Percentiles rank a stretch among this genome's conserved stretches.
Conservation (phyloP, 192 early-diverging fungal genomes). For the Helicostylum pulchrum region DNA sequence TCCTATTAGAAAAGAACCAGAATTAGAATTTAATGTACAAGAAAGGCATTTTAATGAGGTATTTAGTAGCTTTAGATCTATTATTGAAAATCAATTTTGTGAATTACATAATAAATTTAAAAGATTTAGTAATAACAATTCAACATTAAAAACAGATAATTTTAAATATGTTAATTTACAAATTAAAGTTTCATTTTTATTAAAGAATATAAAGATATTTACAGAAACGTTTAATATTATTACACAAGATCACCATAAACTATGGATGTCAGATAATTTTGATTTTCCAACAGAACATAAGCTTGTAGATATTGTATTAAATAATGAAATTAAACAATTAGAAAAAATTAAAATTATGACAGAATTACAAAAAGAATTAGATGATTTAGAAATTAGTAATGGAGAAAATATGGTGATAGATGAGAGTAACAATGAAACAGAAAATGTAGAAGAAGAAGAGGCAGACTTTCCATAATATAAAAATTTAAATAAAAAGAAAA, state of each 20-base stretch:
- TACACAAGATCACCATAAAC: neutral
- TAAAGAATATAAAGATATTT: neutral
- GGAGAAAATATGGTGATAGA: neutral
- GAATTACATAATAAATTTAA: constrained; percentile 9
- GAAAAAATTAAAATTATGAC: neutral
- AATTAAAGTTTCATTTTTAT: neutral
- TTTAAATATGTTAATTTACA: neutral
- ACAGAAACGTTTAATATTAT: neutral
- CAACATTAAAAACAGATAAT: neutral
- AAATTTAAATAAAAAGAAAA: neutral
- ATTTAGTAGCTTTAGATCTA: constrained; percentile 3
- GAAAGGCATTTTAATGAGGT: neutral
- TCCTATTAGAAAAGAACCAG: neutral
- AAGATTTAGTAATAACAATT: constrained; percentile 11
- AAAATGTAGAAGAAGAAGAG: neutral
- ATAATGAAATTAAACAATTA: neutral
- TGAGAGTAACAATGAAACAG: neutral
- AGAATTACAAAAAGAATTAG: neutral
- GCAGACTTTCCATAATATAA: neutral
- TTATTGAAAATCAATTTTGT: neutral
- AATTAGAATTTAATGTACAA: neutral
- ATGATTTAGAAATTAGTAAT: neutral
- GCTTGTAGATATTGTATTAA: neutral
- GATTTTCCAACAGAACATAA: constrained; percentile 46
- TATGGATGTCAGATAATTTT: neutral